Percentiles rank a stretch among this genome's conserved stretches.
Conservation (phyloP, 176 grass and related monocot species). For the Aechmea fasciata region DNA sequence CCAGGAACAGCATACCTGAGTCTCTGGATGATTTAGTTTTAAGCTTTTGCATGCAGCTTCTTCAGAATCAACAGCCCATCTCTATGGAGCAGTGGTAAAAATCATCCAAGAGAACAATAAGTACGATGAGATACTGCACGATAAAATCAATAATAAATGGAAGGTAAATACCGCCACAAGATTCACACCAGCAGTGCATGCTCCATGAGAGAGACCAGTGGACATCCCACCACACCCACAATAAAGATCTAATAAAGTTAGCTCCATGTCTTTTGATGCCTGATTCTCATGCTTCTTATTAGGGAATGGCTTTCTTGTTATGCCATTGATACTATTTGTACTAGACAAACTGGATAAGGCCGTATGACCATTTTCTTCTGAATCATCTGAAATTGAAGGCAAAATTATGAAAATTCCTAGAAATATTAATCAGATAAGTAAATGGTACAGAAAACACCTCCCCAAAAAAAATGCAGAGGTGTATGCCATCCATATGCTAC, state of each 20-base stretch:
- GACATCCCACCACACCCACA: conserved; percentile 96
- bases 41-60: conserved; percentile 62
- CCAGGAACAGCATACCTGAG: conserved; percentile 36
- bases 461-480: too few species aligned
- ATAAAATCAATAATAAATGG: conserved; percentile 2
- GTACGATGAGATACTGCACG: neutral
- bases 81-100: conserved; percentile 31
- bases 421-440: conserved; percentile 11
- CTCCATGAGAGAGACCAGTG: conserved; percentile 79
- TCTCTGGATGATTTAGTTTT: conserved; percentile 74
- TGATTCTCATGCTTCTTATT: conserved; percentile 26
- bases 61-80: conserved; percentile 80
- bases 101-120: conserved; percentile 19
- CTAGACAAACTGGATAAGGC: conserved; percentile 18
- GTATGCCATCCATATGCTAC: too few species aligned
- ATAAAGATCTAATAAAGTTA: conserved; percentile 78
- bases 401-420: conserved; percentile 2
- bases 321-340: conserved; percentile 17
- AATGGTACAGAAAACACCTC: conserved; percentile 1
- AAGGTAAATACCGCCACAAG: conserved; percentile 53
- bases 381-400: conserved; percentile 30
- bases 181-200: conserved; percentile 54
- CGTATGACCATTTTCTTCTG: conserved; percentile 25
- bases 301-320: conserved; percentile 16
- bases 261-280: conserved; percentile 37